Evolutionary conservation across 1,284 basidiomycete species (phyloP).

Genomic region (Marasmius sp.): DNA sequence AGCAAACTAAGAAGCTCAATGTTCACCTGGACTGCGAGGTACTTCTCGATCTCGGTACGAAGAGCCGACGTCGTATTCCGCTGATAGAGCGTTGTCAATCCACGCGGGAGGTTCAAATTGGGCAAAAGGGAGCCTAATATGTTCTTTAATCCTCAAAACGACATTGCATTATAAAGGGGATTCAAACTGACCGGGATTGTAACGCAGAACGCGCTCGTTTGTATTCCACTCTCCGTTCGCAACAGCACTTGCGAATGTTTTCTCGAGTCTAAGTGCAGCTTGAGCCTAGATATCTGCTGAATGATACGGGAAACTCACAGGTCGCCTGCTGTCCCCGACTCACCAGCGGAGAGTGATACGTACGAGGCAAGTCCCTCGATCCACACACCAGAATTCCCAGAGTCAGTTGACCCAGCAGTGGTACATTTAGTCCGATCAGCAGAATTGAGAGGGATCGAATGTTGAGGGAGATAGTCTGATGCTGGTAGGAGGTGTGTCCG

Average conservation of each 20-base stretch:
- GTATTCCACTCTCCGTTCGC: not conserved
- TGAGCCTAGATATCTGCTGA: not conserved
- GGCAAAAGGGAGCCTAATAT: not conserved
- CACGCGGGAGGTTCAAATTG: not conserved
- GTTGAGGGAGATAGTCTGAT: not conserved
- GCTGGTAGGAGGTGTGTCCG: not conserved
- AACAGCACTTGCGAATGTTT: not conserved
- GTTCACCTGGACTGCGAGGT: not conserved
- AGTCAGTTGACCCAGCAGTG: not conserved
- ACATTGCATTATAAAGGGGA: too few relatives aligned
- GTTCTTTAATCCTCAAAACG: too few relatives aligned
- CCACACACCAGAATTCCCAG: not conserved
- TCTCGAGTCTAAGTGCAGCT: not conserved
- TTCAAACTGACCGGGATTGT: not conserved
- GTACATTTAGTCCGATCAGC: not conserved
- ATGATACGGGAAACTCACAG: not conserved
- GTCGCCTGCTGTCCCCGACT: not conserved
- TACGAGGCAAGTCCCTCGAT: not conserved
- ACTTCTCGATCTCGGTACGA: not conserved
- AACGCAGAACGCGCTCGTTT: not conserved
- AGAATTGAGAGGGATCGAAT: not conserved
- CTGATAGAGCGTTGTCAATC: not conserved
- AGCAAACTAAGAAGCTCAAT: not conserved
- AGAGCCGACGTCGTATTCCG: not conserved
- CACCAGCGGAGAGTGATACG: not conserved